Evolutionary conservation across 352 stramenopile genomes (phyloP).

Genomic region (Globisporangium iwayamae): DNA sequence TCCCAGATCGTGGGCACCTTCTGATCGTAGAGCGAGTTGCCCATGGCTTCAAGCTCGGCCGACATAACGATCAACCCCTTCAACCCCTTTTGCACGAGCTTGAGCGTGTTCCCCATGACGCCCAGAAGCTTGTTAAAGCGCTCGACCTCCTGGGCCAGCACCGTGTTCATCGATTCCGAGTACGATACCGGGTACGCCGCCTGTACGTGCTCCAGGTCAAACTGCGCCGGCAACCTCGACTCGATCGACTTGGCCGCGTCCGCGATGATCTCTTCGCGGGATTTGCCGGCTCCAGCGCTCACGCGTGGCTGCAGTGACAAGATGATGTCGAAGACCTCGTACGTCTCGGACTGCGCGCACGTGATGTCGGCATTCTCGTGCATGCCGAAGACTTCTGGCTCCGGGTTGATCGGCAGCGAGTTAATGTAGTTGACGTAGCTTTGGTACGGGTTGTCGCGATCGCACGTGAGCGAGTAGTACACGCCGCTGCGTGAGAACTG

Average conservation of each 20-base stretch:
- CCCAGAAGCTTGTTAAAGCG: slow-evolving; percentile 79
- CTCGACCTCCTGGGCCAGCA: slow-evolving; percentile 87
- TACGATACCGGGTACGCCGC: slow-evolving; percentile 89
- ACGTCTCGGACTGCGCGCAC: slow-evolving; percentile 87
- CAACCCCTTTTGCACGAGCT: slow-evolving; percentile 65
- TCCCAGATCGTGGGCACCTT: slow-evolving; percentile 89
- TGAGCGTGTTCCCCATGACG: slow-evolving; percentile 63
- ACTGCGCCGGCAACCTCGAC: slow-evolving; percentile 47
- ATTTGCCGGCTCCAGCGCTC: slow-evolving; percentile 61
- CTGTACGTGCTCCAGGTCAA: slow-evolving; percentile 77
- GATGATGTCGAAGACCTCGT: slow-evolving; percentile 86
- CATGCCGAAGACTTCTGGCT: slow-evolving; percentile 92
- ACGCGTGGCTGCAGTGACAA: slow-evolving; percentile 75
- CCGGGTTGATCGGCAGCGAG: slow-evolving; percentile 85
- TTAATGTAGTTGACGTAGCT: slow-evolving; percentile 95
- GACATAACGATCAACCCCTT: slow-evolving; percentile 87
- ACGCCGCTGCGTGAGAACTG: slow-evolving; percentile 78
- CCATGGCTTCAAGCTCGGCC: slow-evolving; percentile 82
- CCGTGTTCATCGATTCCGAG: slow-evolving; percentile 95
- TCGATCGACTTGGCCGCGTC: slow-evolving; percentile 73
- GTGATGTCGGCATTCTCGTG: slow-evolving; percentile 94
- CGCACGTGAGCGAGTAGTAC: slow-evolving; percentile 83
- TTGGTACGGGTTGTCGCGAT: slow-evolving; percentile 59
- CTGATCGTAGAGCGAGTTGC: slow-evolving; percentile 83
- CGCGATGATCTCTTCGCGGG: slow-evolving; percentile 74